phyloP scores from a whole-genome alignment of 2,329 filamentous ascomycete genomes.

The Xylariomycetidae sp. region DNA sequence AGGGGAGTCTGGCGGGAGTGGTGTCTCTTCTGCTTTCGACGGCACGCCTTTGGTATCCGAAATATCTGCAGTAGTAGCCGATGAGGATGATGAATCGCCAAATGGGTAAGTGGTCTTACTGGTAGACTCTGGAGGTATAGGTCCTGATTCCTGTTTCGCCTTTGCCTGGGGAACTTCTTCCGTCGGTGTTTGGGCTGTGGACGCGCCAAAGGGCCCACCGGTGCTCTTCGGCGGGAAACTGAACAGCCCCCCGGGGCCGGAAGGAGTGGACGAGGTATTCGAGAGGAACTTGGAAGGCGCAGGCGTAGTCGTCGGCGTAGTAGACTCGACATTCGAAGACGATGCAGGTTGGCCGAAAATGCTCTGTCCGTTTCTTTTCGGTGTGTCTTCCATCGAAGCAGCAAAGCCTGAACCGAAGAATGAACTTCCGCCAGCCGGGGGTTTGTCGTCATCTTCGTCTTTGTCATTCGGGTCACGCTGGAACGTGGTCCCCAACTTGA shows the following conservation, averaged over 20 bases:
- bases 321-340: constrained; percentile 26
- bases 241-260: constrained; percentile 28
- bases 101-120: constrained; percentile 46
- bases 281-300: constrained; percentile 41
- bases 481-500: constrained; percentile 64
- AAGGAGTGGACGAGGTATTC: constrained; percentile 27
- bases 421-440: constrained; percentile 27
- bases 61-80: constrained; percentile 33
- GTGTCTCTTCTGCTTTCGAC: constrained; percentile 19
- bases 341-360: constrained; percentile 15
- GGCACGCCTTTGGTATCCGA: constrained; percentile 15
- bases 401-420: constrained; percentile 59
- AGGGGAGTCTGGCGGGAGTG: constrained; percentile 30
- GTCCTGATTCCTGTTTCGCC: constrained; percentile 30
- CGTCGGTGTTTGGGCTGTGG: constrained; percentile 14
- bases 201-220: constrained; percentile 15
- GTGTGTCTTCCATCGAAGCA: constrained; percentile 46
- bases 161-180: constrained; percentile 30
- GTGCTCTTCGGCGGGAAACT: constrained; percentile 24
- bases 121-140: constrained; percentile 49
- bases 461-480: constrained; percentile 56
- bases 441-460: constrained; percentile 42
- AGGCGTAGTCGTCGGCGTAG: constrained; percentile 47
- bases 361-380: constrained; percentile 23
- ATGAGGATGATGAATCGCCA: constrained; percentile 48